phyloP scores from a whole-genome alignment of 495 filamentous ascomycete genomes.

The Penicillium crystallinum region DNA sequence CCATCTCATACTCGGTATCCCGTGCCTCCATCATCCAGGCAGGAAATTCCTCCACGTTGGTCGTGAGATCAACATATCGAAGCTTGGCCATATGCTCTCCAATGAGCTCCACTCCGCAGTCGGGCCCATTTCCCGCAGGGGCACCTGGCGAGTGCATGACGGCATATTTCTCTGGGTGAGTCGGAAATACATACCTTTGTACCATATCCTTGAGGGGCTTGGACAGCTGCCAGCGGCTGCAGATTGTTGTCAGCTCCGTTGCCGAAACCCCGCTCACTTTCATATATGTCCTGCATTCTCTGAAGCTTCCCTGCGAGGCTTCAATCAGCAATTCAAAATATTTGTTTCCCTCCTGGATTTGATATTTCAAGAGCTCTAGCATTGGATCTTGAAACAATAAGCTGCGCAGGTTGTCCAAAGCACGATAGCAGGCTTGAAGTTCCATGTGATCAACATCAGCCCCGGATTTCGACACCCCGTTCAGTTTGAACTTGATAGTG shows the following conservation, averaged over 20 bases:
- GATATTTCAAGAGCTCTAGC: not conserved
- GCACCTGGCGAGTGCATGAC: not conserved
- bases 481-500: conserved; percentile 1
- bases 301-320: not conserved
- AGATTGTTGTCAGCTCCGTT: not conserved
- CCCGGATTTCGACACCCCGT: not conserved
- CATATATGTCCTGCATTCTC: not conserved
- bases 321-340: conserved; percentile 1
- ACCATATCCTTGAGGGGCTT: not conserved
- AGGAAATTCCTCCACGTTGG: not conserved
- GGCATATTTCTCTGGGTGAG: conserved; percentile 1
- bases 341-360: not conserved
- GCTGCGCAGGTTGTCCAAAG: not conserved
- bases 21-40: not conserved
- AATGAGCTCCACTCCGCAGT: not conserved
- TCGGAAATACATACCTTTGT: not conserved
- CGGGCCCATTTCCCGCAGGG: not conserved
- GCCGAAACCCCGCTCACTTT: not conserved
- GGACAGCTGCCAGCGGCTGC: not conserved
- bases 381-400: not conserved
- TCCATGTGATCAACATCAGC: not conserved
- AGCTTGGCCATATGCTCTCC: conserved; percentile 3
- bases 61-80: not conserved
- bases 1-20: not conserved
- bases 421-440: not conserved